These are phyloP conservation scores for Asparagopsis taxiformis DNA, from an alignment of 31 red algal genomes.

Conservation along the genomic window DNA sequence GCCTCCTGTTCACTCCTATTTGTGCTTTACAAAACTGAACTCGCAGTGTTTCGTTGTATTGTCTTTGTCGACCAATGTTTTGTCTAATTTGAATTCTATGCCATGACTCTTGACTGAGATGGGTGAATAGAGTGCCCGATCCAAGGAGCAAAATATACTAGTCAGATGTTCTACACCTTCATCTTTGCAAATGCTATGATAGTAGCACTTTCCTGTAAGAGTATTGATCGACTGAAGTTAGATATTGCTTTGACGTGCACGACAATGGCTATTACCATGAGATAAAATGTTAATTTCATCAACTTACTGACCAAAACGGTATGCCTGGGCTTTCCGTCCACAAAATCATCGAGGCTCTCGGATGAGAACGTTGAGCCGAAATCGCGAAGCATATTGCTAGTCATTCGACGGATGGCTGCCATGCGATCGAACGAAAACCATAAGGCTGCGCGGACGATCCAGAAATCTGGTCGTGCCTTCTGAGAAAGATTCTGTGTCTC, in stretches of 20 bases:
- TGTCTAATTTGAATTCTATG: conserved; percentile 44
- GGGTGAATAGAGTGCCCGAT: conserved; percentile 66
- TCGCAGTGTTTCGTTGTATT: conserved; percentile 28
- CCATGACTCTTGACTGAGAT: conserved; percentile 48
- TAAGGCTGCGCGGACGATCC: conserved; percentile 64
- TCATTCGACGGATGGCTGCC: conserved; percentile 57
- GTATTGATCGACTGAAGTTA: neutral
- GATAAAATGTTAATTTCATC: neutral
- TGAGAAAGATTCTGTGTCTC: neutral
- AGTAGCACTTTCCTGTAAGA: conserved; percentile 70
- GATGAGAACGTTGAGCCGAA: conserved; percentile 72
- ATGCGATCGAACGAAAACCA: conserved; percentile 65
- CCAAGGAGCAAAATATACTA: conserved; percentile 83
- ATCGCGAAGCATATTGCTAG: conserved; percentile 58
- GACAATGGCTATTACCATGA: neutral
- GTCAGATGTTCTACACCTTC: conserved; percentile 79
- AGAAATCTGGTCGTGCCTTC: conserved; percentile 32
- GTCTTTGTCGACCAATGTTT: conserved; percentile 49
- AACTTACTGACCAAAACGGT: conserved; percentile 53
- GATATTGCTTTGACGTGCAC: neutral
- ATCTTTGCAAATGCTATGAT: conserved; percentile 59
- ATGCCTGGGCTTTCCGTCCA: conserved; percentile 28
- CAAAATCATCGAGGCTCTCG: conserved; percentile 10
- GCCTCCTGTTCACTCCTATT: conserved; percentile 5
- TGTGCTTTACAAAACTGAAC: conserved; percentile 46